Base-by-base conservation (phyloP, 2,329 filamentous ascomycete species). In the Aspergillus intermedius region DNA sequence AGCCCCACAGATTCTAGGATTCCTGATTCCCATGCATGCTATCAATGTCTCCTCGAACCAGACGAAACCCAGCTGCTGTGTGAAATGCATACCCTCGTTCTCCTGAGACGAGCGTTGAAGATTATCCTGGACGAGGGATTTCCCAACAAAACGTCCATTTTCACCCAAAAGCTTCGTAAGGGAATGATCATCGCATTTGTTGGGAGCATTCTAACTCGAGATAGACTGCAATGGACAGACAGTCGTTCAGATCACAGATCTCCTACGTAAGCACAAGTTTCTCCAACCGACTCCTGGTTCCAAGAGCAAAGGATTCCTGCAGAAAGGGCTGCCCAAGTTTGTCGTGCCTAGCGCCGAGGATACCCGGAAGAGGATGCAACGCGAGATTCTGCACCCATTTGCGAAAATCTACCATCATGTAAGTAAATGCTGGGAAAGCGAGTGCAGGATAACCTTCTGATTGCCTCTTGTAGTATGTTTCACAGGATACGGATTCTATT, bases 21-120 rank as follows among this genome's bases (percentile, higher is more conserved):
- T 17, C 69, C 71, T 28, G 57, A 64, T 23, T 51, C 63, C n/a
- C 73, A 77, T 55, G 64, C 66, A 13, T 77, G 75, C 60, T 77
- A 76, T 53, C 57, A 59, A 25, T 77, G 75, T 51, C 57, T 76
- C n/a, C 56, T 73, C 19, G 54, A 60, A 32, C 57, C 58, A 7
- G 51, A 57, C 12, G 64, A 66, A 46, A 44, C 44, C n/a, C 34
- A 55, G n/a, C 19, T 64, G 37, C 46, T 65, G 22, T 46, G 49
- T 25, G 56, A 64, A 43, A 58, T 67, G 52, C 53, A 54, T 40
- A 61, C 57, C 9, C 49, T 66, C 3, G 58, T 60, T 5, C 52
- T 66, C 5, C 32, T 64, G 25, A 59, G 64, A 43, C 54, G 56
- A 42, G 61, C 61, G 1, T 46, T 67, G 8, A 57, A 48, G 12